phyloP scores from a whole-genome alignment of 805 yeast genomes.

The Starmerella apicola region DNA sequence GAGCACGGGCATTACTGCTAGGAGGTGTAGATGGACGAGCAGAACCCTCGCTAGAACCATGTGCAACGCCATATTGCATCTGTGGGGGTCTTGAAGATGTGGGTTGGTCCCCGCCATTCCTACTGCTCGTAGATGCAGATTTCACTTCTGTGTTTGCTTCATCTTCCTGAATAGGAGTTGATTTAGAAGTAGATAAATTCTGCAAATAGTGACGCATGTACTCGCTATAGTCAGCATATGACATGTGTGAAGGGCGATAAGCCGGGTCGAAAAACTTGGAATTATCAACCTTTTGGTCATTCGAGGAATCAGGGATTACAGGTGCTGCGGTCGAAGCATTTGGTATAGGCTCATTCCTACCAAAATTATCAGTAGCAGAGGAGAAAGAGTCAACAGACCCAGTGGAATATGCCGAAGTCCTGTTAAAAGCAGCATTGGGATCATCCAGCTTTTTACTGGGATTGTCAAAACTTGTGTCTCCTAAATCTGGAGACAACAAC shows the following conservation, averaged over 20 bases:
- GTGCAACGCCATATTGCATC: not conserved
- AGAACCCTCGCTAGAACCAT: not conserved
- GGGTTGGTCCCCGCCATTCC: too few species aligned
- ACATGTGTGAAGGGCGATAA: conserved; percentile 17
- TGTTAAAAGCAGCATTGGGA: conserved; percentile 1
- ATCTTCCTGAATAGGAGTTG: not conserved
- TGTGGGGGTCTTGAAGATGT: too few species aligned
- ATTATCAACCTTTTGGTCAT: too few species aligned
- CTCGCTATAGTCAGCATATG: conserved; percentile 23
- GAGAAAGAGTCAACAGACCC: conserved; percentile 21
- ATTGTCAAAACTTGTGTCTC: not conserved
- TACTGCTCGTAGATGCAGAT: not conserved
- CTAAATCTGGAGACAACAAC: conserved; percentile 13
- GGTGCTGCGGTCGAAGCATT: not conserved
- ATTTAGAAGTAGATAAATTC: conserved; percentile 1
- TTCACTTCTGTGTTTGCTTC: not conserved
- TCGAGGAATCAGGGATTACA: not conserved
- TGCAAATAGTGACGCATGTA: conserved; percentile 22
- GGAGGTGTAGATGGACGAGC: not conserved
- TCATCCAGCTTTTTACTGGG: conserved; percentile 9
- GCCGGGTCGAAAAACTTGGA: conserved; percentile 11
- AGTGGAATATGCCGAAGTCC: conserved; percentile 12
- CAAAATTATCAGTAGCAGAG: conserved; percentile 20
- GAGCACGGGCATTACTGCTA: conserved; percentile 4
- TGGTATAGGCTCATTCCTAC: conserved; percentile 1